Evolutionary conservation across 176 grass and related monocot species (phyloP).

Genomic region (Metroxylon sagu): DNA sequence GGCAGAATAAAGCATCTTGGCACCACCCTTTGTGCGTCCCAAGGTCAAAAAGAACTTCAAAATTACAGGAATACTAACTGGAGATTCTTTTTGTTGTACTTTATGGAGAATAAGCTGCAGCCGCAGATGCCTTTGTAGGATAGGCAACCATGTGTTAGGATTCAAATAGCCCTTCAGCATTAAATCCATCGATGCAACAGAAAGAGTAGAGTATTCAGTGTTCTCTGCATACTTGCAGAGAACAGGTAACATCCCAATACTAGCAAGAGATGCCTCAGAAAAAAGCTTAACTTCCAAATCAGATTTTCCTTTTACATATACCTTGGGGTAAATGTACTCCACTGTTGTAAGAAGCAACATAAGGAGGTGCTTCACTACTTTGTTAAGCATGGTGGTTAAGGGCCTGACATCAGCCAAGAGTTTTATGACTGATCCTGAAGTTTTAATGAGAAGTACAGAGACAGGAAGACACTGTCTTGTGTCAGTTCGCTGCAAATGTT

Average conservation of each 20-base stretch:
- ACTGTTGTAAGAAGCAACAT: slow-evolving; percentile 46
- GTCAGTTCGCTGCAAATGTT: slow-evolving; percentile 30
- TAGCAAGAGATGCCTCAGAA: slow-evolving; percentile 41
- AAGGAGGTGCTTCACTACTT: slow-evolving; percentile 61
- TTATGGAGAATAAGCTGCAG: slow-evolving; percentile 63
- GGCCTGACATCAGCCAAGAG: slow-evolving; percentile 53
- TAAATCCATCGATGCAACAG: slow-evolving; percentile 72
- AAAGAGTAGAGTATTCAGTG: slow-evolving; percentile 47
- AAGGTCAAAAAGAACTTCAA: slow-evolving; percentile 83
- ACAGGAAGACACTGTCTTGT: slow-evolving; percentile 18
- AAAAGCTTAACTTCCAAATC: slow-evolving; percentile 31
- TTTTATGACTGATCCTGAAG: slow-evolving; percentile 33
- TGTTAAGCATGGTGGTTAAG: slow-evolving; percentile 35
- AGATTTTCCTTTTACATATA: slow-evolving; percentile 28
- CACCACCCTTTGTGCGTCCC: slow-evolving; percentile 75
- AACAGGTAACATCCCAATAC: slow-evolving; percentile 59
- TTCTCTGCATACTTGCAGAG: slow-evolving; percentile 73
- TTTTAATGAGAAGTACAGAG: slow-evolving; percentile 53
- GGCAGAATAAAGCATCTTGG: slow-evolving; percentile 62
- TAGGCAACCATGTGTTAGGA: slow-evolving; percentile 47
- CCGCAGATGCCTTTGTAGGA: slow-evolving; percentile 68
- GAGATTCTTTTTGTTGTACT: slow-evolving; percentile 30
- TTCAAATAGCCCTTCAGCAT: slow-evolving; percentile 55
- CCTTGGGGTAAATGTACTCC: slow-evolving; percentile 32
- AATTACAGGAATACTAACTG: slow-evolving; percentile 36